Conservation (phyloP, 495 filamentous ascomycete species). For the Aspergillus baeticus region DNA sequence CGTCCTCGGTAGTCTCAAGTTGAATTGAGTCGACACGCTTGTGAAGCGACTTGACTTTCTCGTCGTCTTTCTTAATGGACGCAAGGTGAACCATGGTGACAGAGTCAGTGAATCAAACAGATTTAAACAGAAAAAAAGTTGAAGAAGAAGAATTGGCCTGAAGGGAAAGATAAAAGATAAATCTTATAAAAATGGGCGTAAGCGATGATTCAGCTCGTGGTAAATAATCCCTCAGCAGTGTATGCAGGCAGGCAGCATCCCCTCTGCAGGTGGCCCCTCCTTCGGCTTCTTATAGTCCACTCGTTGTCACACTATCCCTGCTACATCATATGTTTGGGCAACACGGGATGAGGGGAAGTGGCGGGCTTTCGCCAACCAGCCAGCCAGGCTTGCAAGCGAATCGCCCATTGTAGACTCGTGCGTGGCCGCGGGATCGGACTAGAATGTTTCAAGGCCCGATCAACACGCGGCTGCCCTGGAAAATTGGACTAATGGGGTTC, state of each 20-base stretch:
- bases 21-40: conserved; percentile 33
- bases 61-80: conserved; percentile 32
- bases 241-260: no score
- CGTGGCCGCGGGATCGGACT: conserved; percentile 8
- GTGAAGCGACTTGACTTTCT: conserved; percentile 16
- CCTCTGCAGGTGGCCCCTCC: neutral
- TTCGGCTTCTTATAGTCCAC: neutral
- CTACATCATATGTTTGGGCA: conserved; percentile 13
- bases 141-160: neutral
- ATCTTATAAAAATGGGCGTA: neutral
- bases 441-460: neutral
- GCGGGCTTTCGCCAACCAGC: neutral
- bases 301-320: conserved; percentile 5
- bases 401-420: conserved; percentile 1
- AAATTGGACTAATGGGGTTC: neutral
- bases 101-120: conserved; percentile 1
- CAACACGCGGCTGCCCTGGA: neutral
- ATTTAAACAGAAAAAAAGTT: neutral
- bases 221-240: no score
- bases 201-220: no score
- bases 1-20: conserved; percentile 41
- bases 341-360: conserved; percentile 10
- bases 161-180: neutral
- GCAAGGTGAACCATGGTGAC: conserved; percentile 42
- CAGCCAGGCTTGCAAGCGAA: neutral